A percentile compares a stretch with the other conserved stretches of the same genome.
Evolutionary conservation across 1,284 basidiomycete genomes (phyloP).

Genomic region (Boletus sp.): DNA sequence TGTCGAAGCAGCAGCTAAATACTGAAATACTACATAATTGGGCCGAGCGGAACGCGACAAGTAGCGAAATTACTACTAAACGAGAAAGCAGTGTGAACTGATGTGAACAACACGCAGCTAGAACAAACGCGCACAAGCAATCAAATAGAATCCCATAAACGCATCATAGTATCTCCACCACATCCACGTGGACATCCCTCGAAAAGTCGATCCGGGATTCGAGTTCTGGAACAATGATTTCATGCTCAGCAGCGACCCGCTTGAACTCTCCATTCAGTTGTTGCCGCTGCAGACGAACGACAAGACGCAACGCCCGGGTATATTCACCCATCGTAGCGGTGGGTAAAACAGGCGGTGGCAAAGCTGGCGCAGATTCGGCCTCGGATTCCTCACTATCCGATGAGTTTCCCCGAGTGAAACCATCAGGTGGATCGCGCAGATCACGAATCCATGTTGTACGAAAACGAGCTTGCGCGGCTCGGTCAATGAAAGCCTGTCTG

Average conservation of each 20-base stretch:
- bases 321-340: neutral
- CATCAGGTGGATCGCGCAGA: neutral
- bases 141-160: too few relatives aligned
- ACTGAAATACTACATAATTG: too few relatives aligned
- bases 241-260: slow-evolving; percentile 1
- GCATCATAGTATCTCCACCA: slow-evolving; percentile 2
- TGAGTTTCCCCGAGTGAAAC: neutral
- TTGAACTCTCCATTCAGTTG: neutral
- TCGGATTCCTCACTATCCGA: neutral
- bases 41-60: too few relatives aligned
- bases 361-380: neutral
- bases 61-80: too few relatives aligned
- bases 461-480: neutral
- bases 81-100: too few relatives aligned
- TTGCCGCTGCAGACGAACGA: slow-evolving; percentile 1
- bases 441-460: neutral
- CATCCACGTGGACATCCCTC: neutral
- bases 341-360: neutral
- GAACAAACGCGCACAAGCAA: too few relatives aligned
- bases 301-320: neutral
- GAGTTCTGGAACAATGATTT: neutral
- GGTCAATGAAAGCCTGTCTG: neutral
- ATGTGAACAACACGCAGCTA: too few relatives aligned
- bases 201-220: neutral
- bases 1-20: too few relatives aligned